These are phyloP conservation scores for Quercus suber DNA, from an alignment of 306 rosid genomes.

Conservation along the genomic window DNA sequence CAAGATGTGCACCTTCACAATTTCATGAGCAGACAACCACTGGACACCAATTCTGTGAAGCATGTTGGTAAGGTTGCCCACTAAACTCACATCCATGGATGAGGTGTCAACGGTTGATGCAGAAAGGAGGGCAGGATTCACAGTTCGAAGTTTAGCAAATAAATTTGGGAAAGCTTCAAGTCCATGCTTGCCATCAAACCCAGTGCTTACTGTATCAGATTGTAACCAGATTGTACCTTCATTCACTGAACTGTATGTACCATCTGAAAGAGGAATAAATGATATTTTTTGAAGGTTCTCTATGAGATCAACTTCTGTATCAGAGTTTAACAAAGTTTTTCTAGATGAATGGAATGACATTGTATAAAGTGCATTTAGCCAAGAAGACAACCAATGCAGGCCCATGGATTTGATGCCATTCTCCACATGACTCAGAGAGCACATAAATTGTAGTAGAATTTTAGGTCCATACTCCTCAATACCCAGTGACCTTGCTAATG, in stretches of 20 bases:
- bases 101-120: constrained; percentile 45
- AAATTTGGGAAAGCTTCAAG: constrained; percentile 69
- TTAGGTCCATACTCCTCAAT: constrained; percentile 80
- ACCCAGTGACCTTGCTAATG: constrained; percentile 71
- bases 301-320: constrained; percentile 39
- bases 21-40: constrained; percentile 81
- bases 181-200: constrained; percentile 48
- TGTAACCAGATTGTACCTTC: constrained; percentile 90
- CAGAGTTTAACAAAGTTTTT: constrained; percentile 32
- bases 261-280: constrained; percentile 90
- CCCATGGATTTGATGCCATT: constrained; percentile 55
- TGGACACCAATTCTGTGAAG: constrained; percentile 79
- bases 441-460: constrained; percentile 56
- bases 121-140: constrained; percentile 64
- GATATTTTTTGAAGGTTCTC: constrained; percentile 48
- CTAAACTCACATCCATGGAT: constrained; percentile 26
- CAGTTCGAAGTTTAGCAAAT: constrained; percentile 65
- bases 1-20: constrained; percentile 76
- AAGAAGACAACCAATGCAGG: constrained; percentile 73
- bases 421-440: constrained; percentile 47
- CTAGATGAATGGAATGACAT: constrained; percentile 48
- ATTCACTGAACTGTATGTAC: constrained; percentile 62
- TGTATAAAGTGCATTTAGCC: constrained; percentile 48
- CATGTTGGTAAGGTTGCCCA: constrained; percentile 54
- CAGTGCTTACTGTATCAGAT: constrained; percentile 42